phyloP scores from a whole-genome alignment of 495 filamentous ascomycete genomes.

The Staphylotrichum tortipilum region DNA sequence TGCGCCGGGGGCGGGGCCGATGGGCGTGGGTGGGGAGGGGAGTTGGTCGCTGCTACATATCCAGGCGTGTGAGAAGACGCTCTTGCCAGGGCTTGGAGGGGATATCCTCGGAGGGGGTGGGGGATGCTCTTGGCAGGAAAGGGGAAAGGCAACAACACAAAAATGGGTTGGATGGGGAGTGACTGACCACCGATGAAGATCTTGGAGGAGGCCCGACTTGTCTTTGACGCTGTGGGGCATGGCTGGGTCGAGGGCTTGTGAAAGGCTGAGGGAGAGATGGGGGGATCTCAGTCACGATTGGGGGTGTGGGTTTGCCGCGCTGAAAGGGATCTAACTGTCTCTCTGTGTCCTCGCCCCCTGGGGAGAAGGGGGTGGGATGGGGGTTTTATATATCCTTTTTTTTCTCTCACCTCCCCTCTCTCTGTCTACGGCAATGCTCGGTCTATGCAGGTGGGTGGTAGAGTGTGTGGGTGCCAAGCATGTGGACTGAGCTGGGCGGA shows the following conservation, averaged over 20 bases:
- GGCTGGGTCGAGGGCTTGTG: background rate
- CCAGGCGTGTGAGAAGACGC: too few relatives aligned
- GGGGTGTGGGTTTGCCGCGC: background rate
- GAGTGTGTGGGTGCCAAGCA: too few relatives aligned
- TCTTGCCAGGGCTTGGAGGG: too few relatives aligned
- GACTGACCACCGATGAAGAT: slow-evolving; percentile 11
- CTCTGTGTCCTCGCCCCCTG: background rate
- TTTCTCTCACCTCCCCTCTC: too few relatives aligned
- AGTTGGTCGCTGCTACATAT: slow-evolving; percentile 3
- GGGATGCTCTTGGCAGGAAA: too few relatives aligned
- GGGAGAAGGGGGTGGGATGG: background rate
- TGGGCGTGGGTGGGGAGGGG: background rate
- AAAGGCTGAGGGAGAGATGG: background rate
- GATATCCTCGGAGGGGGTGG: too few relatives aligned
- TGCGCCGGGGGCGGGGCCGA: background rate
- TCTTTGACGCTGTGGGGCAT: slow-evolving; percentile 19
- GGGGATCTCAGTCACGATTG: background rate
- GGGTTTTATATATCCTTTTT: slow-evolving; percentile 3
- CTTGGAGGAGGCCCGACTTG: background rate
- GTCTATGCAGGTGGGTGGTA: too few relatives aligned
- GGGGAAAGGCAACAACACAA: background rate
- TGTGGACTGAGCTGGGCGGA: too few relatives aligned
- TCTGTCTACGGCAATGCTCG: too few relatives aligned
- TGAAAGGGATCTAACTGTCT: background rate
- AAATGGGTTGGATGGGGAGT: background rate